Percentiles rank a stretch among this genome's conserved stretches.
Conservation (phyloP, 805 yeast species). For the Yarrowia yakushimensis region DNA sequence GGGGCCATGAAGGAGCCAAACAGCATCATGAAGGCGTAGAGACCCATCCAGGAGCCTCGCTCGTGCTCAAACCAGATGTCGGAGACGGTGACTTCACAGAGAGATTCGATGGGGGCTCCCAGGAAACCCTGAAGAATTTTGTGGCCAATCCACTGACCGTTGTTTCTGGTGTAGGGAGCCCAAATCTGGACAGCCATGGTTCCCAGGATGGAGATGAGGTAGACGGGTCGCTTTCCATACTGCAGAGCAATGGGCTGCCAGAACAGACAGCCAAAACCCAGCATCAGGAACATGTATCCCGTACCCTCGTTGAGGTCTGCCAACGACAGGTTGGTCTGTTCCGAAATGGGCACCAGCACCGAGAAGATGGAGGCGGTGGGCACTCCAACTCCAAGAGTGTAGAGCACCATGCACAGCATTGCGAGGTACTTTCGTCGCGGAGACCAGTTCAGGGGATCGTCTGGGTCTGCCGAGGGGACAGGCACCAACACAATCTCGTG, state of each 20-base stretch:
- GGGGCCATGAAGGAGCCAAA: slow-evolving; percentile 20
- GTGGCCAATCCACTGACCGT: slow-evolving; percentile 43
- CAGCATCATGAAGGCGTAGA: slow-evolving; percentile 63
- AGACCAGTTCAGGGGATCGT: slow-evolving; percentile 69
- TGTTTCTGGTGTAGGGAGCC: slow-evolving; percentile 43
- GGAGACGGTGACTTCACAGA: slow-evolving; percentile 59
- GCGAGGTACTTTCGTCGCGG: slow-evolving; percentile 46
- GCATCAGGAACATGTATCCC: slow-evolving; percentile 50
- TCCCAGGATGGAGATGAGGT: slow-evolving; percentile 42
- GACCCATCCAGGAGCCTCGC: slow-evolving; percentile 65
- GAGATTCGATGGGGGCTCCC: slow-evolving; percentile 75
- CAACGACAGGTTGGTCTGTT: slow-evolving; percentile 40
- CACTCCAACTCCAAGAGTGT: slow-evolving; percentile 47
- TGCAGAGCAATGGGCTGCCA: slow-evolving; percentile 52
- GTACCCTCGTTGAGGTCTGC: slow-evolving; percentile 46
- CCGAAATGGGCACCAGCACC: slow-evolving; percentile 42
- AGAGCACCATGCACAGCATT: slow-evolving; percentile 40
- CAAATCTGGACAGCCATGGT: slow-evolving; percentile 43
- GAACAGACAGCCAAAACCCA: slow-evolving; percentile 50
- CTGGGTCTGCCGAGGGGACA: slow-evolving; percentile 63
- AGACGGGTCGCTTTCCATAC: slow-evolving; percentile 49
- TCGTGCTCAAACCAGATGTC: slow-evolving; percentile 79
- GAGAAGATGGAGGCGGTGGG: slow-evolving; percentile 50
- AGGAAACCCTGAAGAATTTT: slow-evolving; percentile 49
- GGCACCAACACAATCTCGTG: slow-evolving; percentile 51